Conservation (phyloP, 2,329 filamentous ascomycete genomes). For the Amauroascus verrucosus region DNA sequence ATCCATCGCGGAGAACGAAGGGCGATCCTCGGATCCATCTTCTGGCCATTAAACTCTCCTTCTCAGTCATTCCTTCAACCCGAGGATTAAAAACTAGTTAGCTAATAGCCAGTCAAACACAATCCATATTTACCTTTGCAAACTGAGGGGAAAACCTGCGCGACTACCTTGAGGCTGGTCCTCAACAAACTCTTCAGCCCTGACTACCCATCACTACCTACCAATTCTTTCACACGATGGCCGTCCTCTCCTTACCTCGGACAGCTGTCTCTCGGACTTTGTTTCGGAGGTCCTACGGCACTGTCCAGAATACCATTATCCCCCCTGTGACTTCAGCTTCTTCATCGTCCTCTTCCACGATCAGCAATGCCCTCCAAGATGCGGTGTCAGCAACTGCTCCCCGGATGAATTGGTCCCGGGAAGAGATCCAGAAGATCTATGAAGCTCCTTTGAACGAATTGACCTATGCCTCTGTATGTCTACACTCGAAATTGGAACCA, state of each 20-base stretch:
- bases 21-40: too few relatives aligned
- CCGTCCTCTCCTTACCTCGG: slow-evolving; percentile 19
- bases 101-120: too few relatives aligned
- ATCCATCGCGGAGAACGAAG: too few relatives aligned
- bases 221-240: slow-evolving; percentile 9
- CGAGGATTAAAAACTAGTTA: too few relatives aligned
- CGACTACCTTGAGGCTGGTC: not conserved
- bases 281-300: slow-evolving; percentile 30
- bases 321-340: slow-evolving; percentile 18
- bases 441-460: slow-evolving; percentile 71
- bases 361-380: slow-evolving; percentile 24
- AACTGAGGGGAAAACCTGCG: too few relatives aligned
- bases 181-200: not conserved
- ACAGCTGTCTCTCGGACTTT: slow-evolving; percentile 22
- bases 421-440: slow-evolving; percentile 74
- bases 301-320: slow-evolving; percentile 25
- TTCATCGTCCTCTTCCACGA: slow-evolving; percentile 11
- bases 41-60: not conserved
- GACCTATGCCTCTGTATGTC: slow-evolving; percentile 56
- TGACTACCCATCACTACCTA: not conserved
- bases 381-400: slow-evolving; percentile 36
- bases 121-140: too few relatives aligned
- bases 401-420: slow-evolving; percentile 66
- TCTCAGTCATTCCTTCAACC: not conserved
- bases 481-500: not conserved